Percentiles rank a stretch among this genome's conserved stretches.
phyloP scores from a whole-genome alignment of 1,284 basidiomycete species.

The Sporisorium graminicola region DNA sequence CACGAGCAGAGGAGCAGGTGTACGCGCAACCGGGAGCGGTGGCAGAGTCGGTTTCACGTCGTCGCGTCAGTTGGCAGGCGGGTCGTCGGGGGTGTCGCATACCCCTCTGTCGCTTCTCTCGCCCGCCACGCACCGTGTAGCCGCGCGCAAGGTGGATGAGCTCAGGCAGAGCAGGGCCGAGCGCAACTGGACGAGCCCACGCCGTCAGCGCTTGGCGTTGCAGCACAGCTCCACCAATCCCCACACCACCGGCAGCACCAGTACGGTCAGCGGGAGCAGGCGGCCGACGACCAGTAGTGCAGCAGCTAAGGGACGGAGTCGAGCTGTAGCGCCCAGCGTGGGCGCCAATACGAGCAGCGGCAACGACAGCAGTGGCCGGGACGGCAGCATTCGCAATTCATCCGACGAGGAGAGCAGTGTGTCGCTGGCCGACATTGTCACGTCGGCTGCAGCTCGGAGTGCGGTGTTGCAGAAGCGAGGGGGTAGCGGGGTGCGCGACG shows the following conservation, averaged over 20 bases:
- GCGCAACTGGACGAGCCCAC: conserved; percentile 35
- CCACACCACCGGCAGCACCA: too few species aligned
- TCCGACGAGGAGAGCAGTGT: not conserved
- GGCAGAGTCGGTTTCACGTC: not conserved
- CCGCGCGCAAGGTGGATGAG: conserved; percentile 29
- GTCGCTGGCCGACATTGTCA: conserved; percentile 3
- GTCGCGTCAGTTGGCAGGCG: conserved; percentile 21
- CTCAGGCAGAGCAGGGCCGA: conserved; percentile 19
- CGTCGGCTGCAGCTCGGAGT: not conserved
- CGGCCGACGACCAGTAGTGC: too few species aligned
- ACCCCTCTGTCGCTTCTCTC: conserved; percentile 46
- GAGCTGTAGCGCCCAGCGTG: too few species aligned
- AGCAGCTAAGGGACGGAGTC: too few species aligned
- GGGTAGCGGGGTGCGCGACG: not conserved
- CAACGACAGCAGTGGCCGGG: not conserved
- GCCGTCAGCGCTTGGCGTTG: conserved; percentile 3
- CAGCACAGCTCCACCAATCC: not conserved
- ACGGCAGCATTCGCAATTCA: not conserved
- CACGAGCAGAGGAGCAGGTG: not conserved
- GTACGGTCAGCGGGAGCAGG: not conserved
- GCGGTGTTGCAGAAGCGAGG: not conserved
- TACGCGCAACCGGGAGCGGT: not conserved
- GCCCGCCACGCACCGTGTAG: conserved; percentile 31
- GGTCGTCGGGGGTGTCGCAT: conserved; percentile 38
- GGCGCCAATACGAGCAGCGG: not conserved